Base-by-base conservation (phyloP, 345 rosid genomes). In the Leavenworthia alabamica region DNA sequence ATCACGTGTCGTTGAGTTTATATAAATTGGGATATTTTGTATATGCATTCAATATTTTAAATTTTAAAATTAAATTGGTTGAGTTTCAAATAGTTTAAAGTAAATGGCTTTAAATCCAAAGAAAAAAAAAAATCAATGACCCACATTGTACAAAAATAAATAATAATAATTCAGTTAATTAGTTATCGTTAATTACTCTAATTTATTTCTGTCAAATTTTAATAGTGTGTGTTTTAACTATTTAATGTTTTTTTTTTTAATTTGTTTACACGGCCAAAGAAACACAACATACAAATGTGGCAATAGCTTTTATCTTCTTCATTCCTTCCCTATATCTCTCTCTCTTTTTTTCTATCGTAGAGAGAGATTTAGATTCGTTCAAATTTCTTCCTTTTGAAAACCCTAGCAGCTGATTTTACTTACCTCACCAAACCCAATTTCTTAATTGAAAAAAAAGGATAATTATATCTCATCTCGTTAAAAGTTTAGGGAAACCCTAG, bases 391-490 rank as follows among this genome's bases (percentile, higher is more conserved):
- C 36, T 32, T 31, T 71, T 11, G 74, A 37, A 55, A 70, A 54
- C 68, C 68, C 66, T 56, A 40, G 50, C 32, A 56, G 54, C 73
- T 68, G n/a, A n/a, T n/a, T n/a, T n/a, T n/a, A n/a, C n/a, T n/a
- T n/a, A n/a, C n/a, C n/a, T n/a, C n/a, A n/a, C n/a, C n/a, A n/a
- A n/a, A n/a, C n/a, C n/a, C n/a, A n/a, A n/a, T n/a, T n/a, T n/a
- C n/a, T n/a, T n/a, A 11, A 11, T 39, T 48, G n/a, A n/a, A n/a
- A n/a, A n/a, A n/a, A n/a, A n/a, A n/a, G n/a, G n/a, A n/a, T n/a
- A n/a, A n/a, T 43, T 17, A 19, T 24, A 42, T 11, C 14, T 35
- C 35, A 0, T n/a, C n/a, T n/a, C n/a, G n/a, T 50, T 47, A 31
- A 45, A 22, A n/a, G 23, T 42, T 11, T 5, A 37, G 17, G 66